Evolutionary conservation across 768 basidiomycete genomes (phyloP).

Genomic region (Galerina marginata): DNA sequence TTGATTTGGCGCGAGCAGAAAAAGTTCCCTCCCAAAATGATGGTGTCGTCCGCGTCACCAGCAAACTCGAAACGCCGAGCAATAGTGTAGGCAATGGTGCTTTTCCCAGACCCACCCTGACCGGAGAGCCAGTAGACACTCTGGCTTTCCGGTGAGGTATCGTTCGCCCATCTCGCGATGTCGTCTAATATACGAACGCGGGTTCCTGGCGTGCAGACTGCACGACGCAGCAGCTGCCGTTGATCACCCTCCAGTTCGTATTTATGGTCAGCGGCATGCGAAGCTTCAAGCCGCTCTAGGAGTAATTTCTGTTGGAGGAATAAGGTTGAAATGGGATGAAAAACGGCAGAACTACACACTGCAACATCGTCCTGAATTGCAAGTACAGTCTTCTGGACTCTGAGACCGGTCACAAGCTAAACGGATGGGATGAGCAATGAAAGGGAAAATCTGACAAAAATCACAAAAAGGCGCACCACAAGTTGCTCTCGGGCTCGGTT

Average conservation of each 20-base stretch:
- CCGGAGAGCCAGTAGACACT: slow-evolving; percentile 25
- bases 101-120: slow-evolving; percentile 26
- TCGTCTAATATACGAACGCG: slow-evolving; percentile 23
- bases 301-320: slow-evolving; percentile 8
- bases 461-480: slow-evolving; percentile 12
- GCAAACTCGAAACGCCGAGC: slow-evolving; percentile 16
- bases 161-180: slow-evolving; percentile 29
- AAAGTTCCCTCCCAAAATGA: slow-evolving; percentile 30
- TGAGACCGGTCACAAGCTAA: slow-evolving; percentile 17
- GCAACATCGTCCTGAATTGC: slow-evolving; percentile 7
- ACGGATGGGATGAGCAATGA: not conserved
- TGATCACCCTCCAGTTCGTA: too few relatives aligned
- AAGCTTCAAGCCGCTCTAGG: not conserved
- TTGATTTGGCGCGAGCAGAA: slow-evolving; percentile 33
- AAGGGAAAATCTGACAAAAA: not conserved
- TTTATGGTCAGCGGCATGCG: too few relatives aligned
- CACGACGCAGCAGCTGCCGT: too few relatives aligned
- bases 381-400: slow-evolving; percentile 13
- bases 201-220: too few relatives aligned
- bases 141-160: slow-evolving; percentile 18
- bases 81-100: not conserved
- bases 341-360: not conserved
- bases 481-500: slow-evolving; percentile 18
- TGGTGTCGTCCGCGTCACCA: slow-evolving; percentile 9
- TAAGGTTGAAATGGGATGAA: not conserved